These are phyloP conservation scores for Rachicladosporium sp. DNA, from an alignment of 2,329 filamentous ascomycete genomes.

Conservation along the genomic window DNA sequence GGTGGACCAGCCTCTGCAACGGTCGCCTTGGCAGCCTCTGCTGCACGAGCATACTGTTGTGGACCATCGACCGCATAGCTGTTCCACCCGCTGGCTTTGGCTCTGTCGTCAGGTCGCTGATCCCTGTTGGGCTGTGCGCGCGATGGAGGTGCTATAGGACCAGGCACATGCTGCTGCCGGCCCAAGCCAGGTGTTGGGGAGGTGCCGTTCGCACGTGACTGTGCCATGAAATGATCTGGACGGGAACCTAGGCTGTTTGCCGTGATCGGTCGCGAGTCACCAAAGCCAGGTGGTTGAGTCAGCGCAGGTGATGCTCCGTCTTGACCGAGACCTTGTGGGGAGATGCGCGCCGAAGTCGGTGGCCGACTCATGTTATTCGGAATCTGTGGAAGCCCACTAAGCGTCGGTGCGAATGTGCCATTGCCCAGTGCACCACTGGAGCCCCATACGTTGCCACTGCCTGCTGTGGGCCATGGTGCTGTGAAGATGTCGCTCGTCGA, in stretches of 20 bases:
- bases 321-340: slow-evolving; percentile 16
- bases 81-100: slow-evolving; percentile 17
- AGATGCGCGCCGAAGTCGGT: slow-evolving; percentile 19
- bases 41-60: slow-evolving; percentile 13
- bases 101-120: slow-evolving; percentile 3
- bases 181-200: slow-evolving; percentile 19
- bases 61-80: slow-evolving; percentile 14
- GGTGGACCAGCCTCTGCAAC: slow-evolving; percentile 5
- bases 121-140: slow-evolving; percentile 15
- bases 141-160: slow-evolving; percentile 25
- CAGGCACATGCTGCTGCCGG: slow-evolving; percentile 19
- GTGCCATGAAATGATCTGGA: slow-evolving; percentile 14
- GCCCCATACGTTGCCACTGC: slow-evolving; percentile 58
- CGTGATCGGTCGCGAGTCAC: not conserved
- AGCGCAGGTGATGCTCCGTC: too few species aligned
- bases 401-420: slow-evolving; percentile 27
- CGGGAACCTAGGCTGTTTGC: slow-evolving; percentile 10
- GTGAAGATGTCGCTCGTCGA: slow-evolving; percentile 16
- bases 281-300: not conserved
- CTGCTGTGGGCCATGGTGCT: slow-evolving; percentile 25
- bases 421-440: slow-evolving; percentile 59
- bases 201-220: slow-evolving; percentile 17
- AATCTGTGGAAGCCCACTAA: too few species aligned
- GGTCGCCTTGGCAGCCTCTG: slow-evolving; percentile 10
- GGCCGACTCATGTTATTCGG: slow-evolving; percentile 19